Evolutionary conservation across 805 yeast genomes (phyloP).

Genomic region (Candida sithepensis): DNA sequence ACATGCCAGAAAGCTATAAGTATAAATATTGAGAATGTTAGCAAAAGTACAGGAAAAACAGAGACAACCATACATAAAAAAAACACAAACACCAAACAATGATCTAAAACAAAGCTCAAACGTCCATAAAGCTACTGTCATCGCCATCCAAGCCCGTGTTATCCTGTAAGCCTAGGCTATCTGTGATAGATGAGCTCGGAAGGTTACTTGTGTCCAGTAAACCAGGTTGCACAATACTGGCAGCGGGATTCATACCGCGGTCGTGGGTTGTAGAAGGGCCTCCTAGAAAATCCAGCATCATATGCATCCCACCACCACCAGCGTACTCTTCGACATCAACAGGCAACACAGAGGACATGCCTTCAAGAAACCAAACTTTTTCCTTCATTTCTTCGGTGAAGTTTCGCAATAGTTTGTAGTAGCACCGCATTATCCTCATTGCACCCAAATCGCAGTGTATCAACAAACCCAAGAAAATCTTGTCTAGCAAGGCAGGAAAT

Average conservation of each 20-base stretch:
- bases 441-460: conserved; percentile 85
- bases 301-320: conserved; percentile 89
- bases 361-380: conserved; percentile 90
- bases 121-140: conserved; percentile 22
- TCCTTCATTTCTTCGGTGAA: conserved; percentile 87
- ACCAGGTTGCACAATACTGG: conserved; percentile 39
- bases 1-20: too few relatives aligned
- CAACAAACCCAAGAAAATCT: conserved; percentile 67
- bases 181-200: conserved; percentile 45
- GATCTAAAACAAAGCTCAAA: too few relatives aligned
- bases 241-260: conserved; percentile 39
- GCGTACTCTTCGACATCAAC: conserved; percentile 89
- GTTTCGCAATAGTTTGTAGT: conserved; percentile 74
- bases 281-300: conserved; percentile 85
- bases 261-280: conserved; percentile 44
- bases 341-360: conserved; percentile 83
- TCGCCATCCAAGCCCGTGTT: conserved; percentile 45
- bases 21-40: background rate
- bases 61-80: background rate
- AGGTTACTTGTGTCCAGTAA: conserved; percentile 51
- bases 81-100: background rate
- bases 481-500: conserved; percentile 88
- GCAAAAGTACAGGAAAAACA: conserved; percentile 1
- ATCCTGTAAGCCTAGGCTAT: conserved; percentile 49
- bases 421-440: conserved; percentile 86